Evolutionary conservation across 257 asterid genomes (phyloP).

Genomic region (Solanum ahanhuiri): DNA sequence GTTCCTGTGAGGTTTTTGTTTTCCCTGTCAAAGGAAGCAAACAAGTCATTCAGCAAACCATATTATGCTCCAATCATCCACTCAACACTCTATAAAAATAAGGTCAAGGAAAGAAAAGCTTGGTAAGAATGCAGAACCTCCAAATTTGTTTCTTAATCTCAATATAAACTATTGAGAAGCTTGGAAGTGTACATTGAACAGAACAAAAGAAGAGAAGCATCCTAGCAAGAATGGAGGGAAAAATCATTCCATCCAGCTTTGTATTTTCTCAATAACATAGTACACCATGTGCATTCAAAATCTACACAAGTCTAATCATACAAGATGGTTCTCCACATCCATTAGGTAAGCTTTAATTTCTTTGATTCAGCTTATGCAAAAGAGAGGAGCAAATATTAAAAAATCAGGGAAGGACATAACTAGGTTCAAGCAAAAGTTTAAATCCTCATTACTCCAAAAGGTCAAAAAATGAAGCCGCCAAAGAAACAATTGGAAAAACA

Average conservation of each 20-base stretch:
- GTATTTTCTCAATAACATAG: neutral
- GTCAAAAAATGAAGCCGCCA: neutral
- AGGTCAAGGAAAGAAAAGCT: neutral
- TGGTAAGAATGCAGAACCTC: neutral
- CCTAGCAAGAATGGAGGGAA: neutral
- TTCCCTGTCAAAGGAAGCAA: slow-evolving; percentile 46
- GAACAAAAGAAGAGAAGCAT: neutral
- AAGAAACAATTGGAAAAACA: neutral
- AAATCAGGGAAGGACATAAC: neutral
- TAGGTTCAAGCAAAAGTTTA: neutral
- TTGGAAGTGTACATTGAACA: neutral
- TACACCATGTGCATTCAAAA: neutral
- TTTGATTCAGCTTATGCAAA: neutral
- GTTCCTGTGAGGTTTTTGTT: slow-evolving; percentile 97
- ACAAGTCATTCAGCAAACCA: neutral
- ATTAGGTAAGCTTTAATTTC: neutral
- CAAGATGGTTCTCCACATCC: neutral
- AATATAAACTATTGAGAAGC: neutral
- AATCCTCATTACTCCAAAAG: neutral
- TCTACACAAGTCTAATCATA: neutral
- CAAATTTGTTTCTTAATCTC: neutral
- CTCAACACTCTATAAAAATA: neutral
- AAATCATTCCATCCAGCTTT: neutral
- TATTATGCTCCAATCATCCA: neutral
- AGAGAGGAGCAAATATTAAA: neutral